Evolutionary conservation across 164 flowering plant species (phyloP).

Genomic region (Vitis rotundifolia): DNA sequence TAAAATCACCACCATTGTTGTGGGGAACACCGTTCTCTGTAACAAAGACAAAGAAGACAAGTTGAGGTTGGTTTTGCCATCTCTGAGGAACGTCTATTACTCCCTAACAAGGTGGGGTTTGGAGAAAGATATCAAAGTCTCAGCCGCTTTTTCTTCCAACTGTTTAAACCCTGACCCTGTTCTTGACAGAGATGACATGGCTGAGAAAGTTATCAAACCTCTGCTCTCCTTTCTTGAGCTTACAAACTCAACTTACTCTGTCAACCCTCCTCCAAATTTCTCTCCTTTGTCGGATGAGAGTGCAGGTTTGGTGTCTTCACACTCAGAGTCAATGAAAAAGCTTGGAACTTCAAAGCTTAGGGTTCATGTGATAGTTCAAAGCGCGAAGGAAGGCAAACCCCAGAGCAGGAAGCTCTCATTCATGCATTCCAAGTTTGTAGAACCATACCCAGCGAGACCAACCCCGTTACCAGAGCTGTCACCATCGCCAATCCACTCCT

Average conservation of each 20-base stretch:
- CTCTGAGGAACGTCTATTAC: conserved; percentile 58
- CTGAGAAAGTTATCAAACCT: conserved; percentile 41
- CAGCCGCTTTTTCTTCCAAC: conserved; percentile 46
- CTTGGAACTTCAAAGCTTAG: conserved; percentile 39
- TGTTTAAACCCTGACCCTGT: conserved; percentile 37
- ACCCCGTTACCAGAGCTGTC: conserved; percentile 51
- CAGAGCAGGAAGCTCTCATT: conserved; percentile 52
- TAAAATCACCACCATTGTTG: conserved; percentile 65
- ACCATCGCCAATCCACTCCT: conserved; percentile 42
- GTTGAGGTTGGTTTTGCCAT: conserved; percentile 46
- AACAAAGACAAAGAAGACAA: conserved; percentile 26
- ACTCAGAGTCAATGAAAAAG: conserved; percentile 35
- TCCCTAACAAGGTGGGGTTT: conserved; percentile 79
- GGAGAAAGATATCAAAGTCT: conserved; percentile 60
- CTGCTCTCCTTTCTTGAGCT: conserved; percentile 43
- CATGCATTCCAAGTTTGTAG: conserved; percentile 25
- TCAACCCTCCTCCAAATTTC: conserved; percentile 33
- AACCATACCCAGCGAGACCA: conserved; percentile 66
- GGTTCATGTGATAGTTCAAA: conserved; percentile 24
- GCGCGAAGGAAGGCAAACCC: conserved; percentile 23
- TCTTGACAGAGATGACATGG: conserved; percentile 25
- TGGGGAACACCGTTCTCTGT: conserved; percentile 51
- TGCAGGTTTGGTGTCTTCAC: conserved; percentile 30
- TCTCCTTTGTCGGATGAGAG: conserved; percentile 24
- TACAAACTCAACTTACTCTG: conserved; percentile 54